Evolutionary conservation across 2,329 filamentous ascomycete genomes (phyloP), one percentile per base, ranked within the genome.

Genomic region (Ascochyta viciae-villosae): DNA sequence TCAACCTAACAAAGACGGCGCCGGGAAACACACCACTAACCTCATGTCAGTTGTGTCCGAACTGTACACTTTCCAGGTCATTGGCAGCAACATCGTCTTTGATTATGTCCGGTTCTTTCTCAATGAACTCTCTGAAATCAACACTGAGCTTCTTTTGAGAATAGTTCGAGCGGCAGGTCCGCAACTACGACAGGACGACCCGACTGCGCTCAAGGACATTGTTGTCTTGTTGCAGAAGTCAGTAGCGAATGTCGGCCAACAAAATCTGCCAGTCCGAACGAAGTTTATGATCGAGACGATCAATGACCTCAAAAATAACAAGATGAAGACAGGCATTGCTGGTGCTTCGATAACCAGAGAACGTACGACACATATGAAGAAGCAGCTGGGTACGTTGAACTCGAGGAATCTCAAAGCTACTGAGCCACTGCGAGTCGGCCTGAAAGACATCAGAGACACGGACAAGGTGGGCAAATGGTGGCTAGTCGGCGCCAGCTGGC

Each of bases 271-370:
- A 1, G 90, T 93, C 9, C 88, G 95, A 52, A 97, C 94, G 1
- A 96, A 90, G 64, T 97, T 97, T 77, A 98, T 98, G 93, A 90
- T 99, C 47, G 94, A 98, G 70, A 95, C 90, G 1, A 96, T 99
- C 74, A 92, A 90, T 56, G 91, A 96, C 67, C 82, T 99, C 27
- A 96, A 96, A 74, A 96, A 96, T 80, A 97, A 95, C 77, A 91
- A 91, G 57, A 83, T 93, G 70, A 97, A 94, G 75, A 87, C 88
- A 13, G 87, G 87, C 15, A 84, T 84, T 4, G 83, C 85, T 40
- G 90, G 89, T 37, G 90, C 90, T 1, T 85, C 84, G 3, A 81
- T 96, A 6, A 85, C 88, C 0, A 88, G 88, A 1, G 92, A 97
- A 68, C 91, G 96, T 67, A 90, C 91, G 1, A 89, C 88, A 15